Percentiles rank a stretch among this genome's conserved stretches.
These are phyloP conservation scores for Didymellaceae sp. DNA, from an alignment of 2,329 filamentous ascomycete genomes.

Conservation along the genomic window DNA sequence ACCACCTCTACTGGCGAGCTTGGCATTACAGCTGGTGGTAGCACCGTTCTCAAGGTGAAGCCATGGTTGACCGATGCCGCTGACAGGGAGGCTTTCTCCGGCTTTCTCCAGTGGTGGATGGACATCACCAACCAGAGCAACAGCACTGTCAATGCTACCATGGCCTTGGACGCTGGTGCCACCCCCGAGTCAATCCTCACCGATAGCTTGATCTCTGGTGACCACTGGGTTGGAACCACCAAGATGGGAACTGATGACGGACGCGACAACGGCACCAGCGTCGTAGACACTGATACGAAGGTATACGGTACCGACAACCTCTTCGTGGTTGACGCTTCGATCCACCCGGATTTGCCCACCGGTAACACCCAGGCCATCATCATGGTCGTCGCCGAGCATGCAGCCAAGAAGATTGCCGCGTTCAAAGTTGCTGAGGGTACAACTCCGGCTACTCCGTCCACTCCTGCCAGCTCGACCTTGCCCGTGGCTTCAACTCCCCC, in stretches of 20 bases:
- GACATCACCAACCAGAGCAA: constrained; percentile 12
- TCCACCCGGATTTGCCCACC: constrained; percentile 71
- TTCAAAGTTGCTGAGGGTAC: constrained; percentile 30
- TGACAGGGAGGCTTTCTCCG: constrained; percentile 15
- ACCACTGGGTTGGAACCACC: constrained; percentile 16
- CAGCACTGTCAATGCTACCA: constrained; percentile 11
- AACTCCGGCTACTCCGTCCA: constrained; percentile 52
- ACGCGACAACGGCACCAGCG: constrained; percentile 34
- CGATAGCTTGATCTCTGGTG: constrained; percentile 10
- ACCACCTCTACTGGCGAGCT: constrained; percentile 27
- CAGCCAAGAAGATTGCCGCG: constrained; percentile 60
- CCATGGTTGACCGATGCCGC: constrained; percentile 52
- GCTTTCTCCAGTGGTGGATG: constrained; percentile 18
- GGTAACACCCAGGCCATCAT: constrained; percentile 72
- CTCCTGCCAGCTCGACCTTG: constrained; percentile 8
- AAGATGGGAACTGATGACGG: constrained; percentile 39
- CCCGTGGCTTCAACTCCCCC: constrained; percentile 5
- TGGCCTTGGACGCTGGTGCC: constrained; percentile 8
- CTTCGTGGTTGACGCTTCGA: constrained; percentile 55
- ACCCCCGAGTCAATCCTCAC: constrained; percentile 12
- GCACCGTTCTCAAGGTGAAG: constrained; percentile 53
- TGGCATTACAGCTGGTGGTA: constrained; percentile 31
- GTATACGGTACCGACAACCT: constrained; percentile 55
- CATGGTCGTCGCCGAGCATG: constrained; percentile 69
- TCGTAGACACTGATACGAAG: constrained; percentile 48